A percentile compares a stretch with the other conserved stretches of the same genome.
Evolutionary conservation across 495 filamentous ascomycete species (phyloP).

Genomic region (Xylaria intraflava): DNA sequence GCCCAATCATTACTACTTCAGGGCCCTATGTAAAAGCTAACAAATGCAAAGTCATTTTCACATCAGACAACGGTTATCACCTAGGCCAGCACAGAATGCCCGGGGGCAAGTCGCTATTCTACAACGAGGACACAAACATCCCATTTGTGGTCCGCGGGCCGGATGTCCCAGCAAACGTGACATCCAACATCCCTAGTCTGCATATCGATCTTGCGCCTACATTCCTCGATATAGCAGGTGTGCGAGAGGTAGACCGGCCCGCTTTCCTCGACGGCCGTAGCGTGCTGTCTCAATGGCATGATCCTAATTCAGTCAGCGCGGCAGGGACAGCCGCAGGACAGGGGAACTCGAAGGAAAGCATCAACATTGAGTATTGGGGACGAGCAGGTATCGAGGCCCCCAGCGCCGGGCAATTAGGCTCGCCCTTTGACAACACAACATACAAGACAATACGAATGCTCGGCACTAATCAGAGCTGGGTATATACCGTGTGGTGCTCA

Average conservation of each 20-base stretch:
- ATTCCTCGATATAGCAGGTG: constrained; percentile 7
- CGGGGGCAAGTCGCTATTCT: constrained; percentile 51
- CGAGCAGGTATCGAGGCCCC: constrained; percentile 30
- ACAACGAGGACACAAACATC: constrained; percentile 54
- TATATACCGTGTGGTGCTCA: constrained; percentile 48
- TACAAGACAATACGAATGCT: constrained; percentile 46
- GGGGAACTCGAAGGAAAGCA: constrained; percentile 32
- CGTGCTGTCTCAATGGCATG: constrained; percentile 6
- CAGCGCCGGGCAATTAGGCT: constrained; percentile 10
- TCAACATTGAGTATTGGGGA: constrained; percentile 50
- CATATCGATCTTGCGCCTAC: constrained; percentile 12
- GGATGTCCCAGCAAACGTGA: constrained; percentile 26
- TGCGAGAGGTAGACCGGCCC: constrained; percentile 13
- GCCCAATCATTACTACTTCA: no score
- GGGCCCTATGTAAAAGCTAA: no score
- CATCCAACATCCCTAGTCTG: not conserved
- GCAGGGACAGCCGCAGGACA: constrained; percentile 9
- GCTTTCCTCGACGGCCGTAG: constrained; percentile 10
- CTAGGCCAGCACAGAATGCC: constrained; percentile 54
- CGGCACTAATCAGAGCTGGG: constrained; percentile 35
- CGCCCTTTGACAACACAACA: constrained; percentile 32
- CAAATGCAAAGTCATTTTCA: constrained; percentile 42
- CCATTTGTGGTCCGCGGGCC: constrained; percentile 48
- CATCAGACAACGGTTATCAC: constrained; percentile 56
- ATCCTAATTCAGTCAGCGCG: constrained; percentile 6